Evolutionary conservation across 2,329 filamentous ascomycete genomes (phyloP).

Genomic region (Colletotrichum musae): DNA sequence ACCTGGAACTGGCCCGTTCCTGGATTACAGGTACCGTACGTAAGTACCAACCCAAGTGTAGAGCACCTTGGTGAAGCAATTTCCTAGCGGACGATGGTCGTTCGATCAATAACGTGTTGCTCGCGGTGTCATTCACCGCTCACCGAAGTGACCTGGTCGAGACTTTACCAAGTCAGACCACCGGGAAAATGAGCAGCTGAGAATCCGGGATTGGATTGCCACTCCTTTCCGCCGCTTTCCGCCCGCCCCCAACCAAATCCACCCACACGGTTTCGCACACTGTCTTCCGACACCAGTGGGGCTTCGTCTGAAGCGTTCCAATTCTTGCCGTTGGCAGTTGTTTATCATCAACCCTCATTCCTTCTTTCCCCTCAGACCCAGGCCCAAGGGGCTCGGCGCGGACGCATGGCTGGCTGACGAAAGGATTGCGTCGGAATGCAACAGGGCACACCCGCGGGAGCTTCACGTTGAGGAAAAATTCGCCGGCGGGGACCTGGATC

Average conservation of each 20-base stretch:
- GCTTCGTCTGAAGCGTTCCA: constrained; percentile 21
- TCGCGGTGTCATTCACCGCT: not conserved
- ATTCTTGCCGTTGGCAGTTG: constrained; percentile 5
- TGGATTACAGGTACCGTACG: too few species aligned
- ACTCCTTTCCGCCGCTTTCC: constrained; percentile 19
- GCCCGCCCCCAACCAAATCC: not conserved
- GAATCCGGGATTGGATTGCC: constrained; percentile 22
- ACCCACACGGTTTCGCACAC: constrained; percentile 12
- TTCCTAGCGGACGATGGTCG: constrained; percentile 21
- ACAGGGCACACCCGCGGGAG: constrained; percentile 20
- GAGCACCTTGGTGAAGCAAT: constrained; percentile 23
- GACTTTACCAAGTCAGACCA: constrained; percentile 23
- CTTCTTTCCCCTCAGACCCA: too few species aligned
- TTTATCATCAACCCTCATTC: constrained; percentile 21
- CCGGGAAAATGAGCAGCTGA: not conserved
- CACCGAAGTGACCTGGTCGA: constrained; percentile 19
- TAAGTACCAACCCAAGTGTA: not conserved
- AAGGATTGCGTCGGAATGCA: constrained; percentile 26
- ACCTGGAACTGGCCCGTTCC: too few species aligned
- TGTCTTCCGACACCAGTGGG: constrained; percentile 20
- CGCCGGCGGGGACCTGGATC: constrained; percentile 15
- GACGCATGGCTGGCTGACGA: constrained; percentile 2
- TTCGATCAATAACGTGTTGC: constrained; percentile 11
- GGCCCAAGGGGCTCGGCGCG: too few species aligned
- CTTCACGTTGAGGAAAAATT: constrained; percentile 15